These are phyloP conservation scores for Backusella macrospora DNA, from an alignment of 192 early-diverging fungal genomes.

Conservation along the genomic window DNA sequence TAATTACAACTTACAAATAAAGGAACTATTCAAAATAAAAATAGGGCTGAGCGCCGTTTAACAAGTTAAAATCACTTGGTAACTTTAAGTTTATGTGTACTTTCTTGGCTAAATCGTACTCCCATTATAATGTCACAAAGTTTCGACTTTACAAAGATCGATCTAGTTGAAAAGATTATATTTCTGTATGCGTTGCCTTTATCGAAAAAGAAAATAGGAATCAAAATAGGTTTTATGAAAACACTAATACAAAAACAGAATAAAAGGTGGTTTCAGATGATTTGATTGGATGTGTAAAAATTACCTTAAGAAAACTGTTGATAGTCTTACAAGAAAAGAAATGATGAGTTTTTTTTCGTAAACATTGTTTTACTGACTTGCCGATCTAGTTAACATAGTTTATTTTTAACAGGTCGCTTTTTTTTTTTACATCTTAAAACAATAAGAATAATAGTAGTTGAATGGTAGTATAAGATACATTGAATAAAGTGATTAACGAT, in stretches of 20 bases:
- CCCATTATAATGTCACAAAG: neutral
- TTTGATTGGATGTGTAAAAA: neutral
- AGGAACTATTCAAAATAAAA: slow-evolving; percentile 1
- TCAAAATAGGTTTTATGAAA: neutral
- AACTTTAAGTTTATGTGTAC: neutral
- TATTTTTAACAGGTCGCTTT: too few relatives aligned
- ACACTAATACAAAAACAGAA: neutral
- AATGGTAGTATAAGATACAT: too few relatives aligned
- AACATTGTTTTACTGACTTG: neutral
- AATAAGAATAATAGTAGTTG: too few relatives aligned
- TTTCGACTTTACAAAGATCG: neutral
- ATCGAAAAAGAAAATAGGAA: neutral
- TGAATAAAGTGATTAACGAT: too few relatives aligned
- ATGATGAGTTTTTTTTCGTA: neutral
- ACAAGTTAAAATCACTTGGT: slow-evolving; percentile 8
- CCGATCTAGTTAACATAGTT: too few relatives aligned
- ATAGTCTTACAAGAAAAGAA: neutral
- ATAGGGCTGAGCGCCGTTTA: slow-evolving; percentile 8
- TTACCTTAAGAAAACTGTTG: neutral
- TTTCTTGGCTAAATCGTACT: neutral
- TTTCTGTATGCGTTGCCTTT: neutral
- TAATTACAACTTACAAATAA: slow-evolving; percentile 13
- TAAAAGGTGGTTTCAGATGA: neutral
- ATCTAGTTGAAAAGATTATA: neutral
- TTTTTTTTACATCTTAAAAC: too few relatives aligned